Conservation (phyloP, 192 early-diverging fungal genomes). For the Coemansia erecta region DNA sequence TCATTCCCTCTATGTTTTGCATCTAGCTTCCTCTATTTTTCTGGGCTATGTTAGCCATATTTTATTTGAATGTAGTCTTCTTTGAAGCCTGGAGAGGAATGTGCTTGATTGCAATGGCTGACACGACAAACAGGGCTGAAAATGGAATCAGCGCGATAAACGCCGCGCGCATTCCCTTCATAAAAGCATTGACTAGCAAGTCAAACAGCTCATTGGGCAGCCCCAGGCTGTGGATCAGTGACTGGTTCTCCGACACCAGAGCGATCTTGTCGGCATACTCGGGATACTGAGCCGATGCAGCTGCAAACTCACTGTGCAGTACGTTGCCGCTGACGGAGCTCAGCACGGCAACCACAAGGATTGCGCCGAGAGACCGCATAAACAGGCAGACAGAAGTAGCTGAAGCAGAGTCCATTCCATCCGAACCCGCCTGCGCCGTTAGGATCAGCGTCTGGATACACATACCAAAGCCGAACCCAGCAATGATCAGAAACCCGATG, state of each 20-base stretch:
- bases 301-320: constrained; percentile 5
- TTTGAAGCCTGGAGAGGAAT: constrained; percentile 17
- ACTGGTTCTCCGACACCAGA: constrained; percentile 11
- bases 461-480: constrained; percentile 15
- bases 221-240: constrained; percentile 34
- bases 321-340: constrained; percentile 18
- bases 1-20: no score
- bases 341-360: constrained; percentile 20
- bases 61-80: constrained; percentile 17
- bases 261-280: constrained; percentile 12
- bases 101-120: constrained; percentile 17
- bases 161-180: constrained; percentile 38
- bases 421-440: constrained; percentile 14
- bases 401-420: constrained; percentile 15
- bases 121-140: constrained; percentile 23
- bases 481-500: constrained; percentile 12
- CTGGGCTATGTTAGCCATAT: no score
- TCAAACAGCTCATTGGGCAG: constrained; percentile 27
- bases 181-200: constrained; percentile 32
- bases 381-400: constrained; percentile 18
- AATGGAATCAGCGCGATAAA: constrained; percentile 44
- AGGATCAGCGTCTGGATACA: constrained; percentile 21
- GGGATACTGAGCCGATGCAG: not conserved
- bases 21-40: no score
- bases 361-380: constrained; percentile 17